These are phyloP conservation scores for Apiotrichum porosum DNA, from an alignment of 1,284 basidiomycete species.

Conservation along the genomic window DNA sequence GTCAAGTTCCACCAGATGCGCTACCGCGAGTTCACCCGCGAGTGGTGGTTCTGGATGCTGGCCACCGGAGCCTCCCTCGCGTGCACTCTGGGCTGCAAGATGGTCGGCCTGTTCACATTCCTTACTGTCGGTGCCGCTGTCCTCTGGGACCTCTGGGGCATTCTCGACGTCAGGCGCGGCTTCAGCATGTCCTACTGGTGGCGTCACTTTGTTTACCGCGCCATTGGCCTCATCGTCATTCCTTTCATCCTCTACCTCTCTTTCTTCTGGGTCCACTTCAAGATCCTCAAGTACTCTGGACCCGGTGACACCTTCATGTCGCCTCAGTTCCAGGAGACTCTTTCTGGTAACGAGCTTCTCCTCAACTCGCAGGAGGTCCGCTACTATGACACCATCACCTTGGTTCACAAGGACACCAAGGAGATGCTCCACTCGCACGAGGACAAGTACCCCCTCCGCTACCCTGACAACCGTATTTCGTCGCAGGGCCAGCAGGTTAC, in stretches of 20 bases:
- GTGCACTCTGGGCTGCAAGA: constrained; percentile 95
- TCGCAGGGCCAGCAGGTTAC: constrained; percentile 98
- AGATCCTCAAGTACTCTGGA: constrained; percentile 82
- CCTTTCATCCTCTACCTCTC: constrained; percentile 88
- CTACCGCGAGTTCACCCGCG: constrained; percentile 77
- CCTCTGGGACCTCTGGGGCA: constrained; percentile 87
- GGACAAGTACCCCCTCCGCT: constrained; percentile 85
- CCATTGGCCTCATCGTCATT: constrained; percentile 77
- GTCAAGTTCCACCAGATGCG: constrained; percentile 92
- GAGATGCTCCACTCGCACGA: constrained; percentile 89
- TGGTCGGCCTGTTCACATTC: constrained; percentile 94
- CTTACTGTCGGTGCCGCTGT: constrained; percentile 85
- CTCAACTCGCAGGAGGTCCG: constrained; percentile 87
- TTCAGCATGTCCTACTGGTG: constrained; percentile 81
- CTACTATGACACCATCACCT: constrained; percentile 82
- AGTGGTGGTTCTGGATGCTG: constrained; percentile 95
- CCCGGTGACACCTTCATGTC: constrained; percentile 97
- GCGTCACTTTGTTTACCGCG: constrained; percentile 82
- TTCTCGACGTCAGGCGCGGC: constrained; percentile 75
- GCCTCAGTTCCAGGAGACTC: constrained; percentile 94
- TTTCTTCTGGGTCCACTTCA: constrained; percentile 96
- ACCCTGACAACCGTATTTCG: constrained; percentile 93
- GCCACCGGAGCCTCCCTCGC: constrained; percentile 90
- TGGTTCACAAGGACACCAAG: constrained; percentile 89
- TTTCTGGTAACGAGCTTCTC: constrained; percentile 85